A percentile compares a stretch with the other conserved stretches of the same genome.
These are phyloP conservation scores for Mycena galopus DNA, from an alignment of 768 basidiomycete species.

Conservation along the genomic window DNA sequence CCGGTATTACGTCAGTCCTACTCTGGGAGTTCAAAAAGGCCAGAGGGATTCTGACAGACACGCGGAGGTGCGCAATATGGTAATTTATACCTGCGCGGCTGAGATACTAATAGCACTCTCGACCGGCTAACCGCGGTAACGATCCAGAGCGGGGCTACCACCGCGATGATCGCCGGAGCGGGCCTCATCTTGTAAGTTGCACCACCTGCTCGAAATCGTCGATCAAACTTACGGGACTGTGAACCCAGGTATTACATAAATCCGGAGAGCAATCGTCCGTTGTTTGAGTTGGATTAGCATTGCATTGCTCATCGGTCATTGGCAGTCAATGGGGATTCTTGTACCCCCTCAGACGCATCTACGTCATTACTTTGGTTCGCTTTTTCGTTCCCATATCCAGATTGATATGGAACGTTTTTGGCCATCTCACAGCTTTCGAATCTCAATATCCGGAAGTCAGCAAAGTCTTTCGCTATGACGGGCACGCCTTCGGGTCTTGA, in stretches of 20 bases:
- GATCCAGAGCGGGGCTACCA: too few relatives aligned
- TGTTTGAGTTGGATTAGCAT: neutral
- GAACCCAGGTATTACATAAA: neutral
- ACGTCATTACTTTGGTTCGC: too few relatives aligned
- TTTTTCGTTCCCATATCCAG: neutral
- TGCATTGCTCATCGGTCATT: constrained; percentile 1
- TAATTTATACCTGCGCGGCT: neutral
- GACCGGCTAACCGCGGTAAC: neutral
- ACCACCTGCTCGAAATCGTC: neutral
- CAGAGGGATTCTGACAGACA: neutral
- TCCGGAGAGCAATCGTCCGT: neutral
- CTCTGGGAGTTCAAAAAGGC: constrained; percentile 3
- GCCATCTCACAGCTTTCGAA: neutral
- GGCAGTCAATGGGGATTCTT: neutral
- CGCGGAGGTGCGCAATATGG: neutral
- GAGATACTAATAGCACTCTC: neutral
- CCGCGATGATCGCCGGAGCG: neutral
- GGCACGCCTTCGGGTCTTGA: neutral
- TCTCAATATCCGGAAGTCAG: neutral
- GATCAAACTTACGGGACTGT: neutral
- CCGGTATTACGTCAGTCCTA: neutral
- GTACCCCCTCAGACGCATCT: neutral
- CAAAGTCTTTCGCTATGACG: neutral
- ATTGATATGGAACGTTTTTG: neutral
- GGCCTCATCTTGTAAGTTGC: neutral